A percentile compares a stretch with the other conserved stretches of the same genome.
Evolutionary conservation across 2,329 filamentous ascomycete species (phyloP).

Genomic region (Didymella pomorum): DNA sequence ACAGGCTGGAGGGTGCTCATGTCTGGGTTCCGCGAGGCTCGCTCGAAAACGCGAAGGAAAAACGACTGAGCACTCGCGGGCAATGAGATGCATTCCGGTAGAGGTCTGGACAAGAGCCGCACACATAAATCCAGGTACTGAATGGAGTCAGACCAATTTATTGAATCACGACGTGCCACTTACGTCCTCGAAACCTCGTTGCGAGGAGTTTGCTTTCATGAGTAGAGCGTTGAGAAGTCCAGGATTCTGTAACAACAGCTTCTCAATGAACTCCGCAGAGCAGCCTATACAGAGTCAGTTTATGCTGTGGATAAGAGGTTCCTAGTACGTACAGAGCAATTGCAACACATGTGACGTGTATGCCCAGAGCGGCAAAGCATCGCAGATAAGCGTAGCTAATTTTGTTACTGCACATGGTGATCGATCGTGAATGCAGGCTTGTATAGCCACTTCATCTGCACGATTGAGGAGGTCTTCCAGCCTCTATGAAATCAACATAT

Average conservation of each 20-base stretch:
- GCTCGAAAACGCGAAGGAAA: constrained; percentile 45
- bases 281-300: constrained; percentile 31
- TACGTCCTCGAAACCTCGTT: constrained; percentile 43
- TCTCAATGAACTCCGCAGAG: constrained; percentile 42
- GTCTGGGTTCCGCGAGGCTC: constrained; percentile 33
- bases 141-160: not conserved
- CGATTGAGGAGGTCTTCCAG: constrained; percentile 47
- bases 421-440: constrained; percentile 55
- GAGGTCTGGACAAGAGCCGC: constrained; percentile 42
- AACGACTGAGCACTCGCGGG: constrained; percentile 47
- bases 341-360: constrained; percentile 60
- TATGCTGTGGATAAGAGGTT: too few species aligned
- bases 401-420: constrained; percentile 60
- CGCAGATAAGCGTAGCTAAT: constrained; percentile 54
- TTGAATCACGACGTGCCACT: constrained; percentile 2
- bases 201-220: constrained; percentile 42
- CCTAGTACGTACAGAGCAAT: constrained; percentile 54
- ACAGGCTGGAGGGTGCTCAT: constrained; percentile 38
- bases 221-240: constrained; percentile 45
- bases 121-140: constrained; percentile 45
- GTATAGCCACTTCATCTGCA: constrained; percentile 49
- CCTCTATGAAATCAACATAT: constrained; percentile 41
- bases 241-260: constrained; percentile 42
- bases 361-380: constrained; percentile 60
- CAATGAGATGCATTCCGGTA: constrained; percentile 41